phyloP scores from a whole-genome alignment of 495 filamentous ascomycete genomes.

The Talaromyces adpressus region DNA sequence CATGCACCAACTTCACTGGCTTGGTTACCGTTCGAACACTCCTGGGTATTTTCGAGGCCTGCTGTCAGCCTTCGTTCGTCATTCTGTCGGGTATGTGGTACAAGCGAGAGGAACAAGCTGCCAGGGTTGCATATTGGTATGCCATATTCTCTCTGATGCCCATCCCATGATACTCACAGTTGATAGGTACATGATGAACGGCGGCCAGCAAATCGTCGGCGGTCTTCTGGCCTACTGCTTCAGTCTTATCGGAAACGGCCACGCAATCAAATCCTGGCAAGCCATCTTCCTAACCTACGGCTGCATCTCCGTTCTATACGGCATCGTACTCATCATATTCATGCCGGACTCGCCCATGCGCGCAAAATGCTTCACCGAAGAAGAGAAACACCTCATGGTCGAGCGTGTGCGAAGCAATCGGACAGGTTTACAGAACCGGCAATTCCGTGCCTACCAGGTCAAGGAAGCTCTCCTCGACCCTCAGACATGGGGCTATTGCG shows the following conservation, averaged over 20 bases:
- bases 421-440: conserved; percentile 46
- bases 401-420: conserved; percentile 42
- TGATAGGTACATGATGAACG: conserved; percentile 58
- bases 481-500: conserved; percentile 39
- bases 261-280: conserved; percentile 46
- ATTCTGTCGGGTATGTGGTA: conserved; percentile 69
- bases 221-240: conserved; percentile 54
- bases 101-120: conserved; percentile 58
- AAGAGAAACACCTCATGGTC: conserved; percentile 43
- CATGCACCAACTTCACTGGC: conserved; percentile 48
- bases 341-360: conserved; percentile 46
- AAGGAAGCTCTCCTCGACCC: conserved; percentile 37
- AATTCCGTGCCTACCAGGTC: conserved; percentile 42
- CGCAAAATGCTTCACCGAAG: conserved; percentile 40
- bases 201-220: conserved; percentile 48
- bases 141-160: too few relatives aligned
- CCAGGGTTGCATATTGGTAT: conserved; percentile 59
- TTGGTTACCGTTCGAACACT: conserved; percentile 53
- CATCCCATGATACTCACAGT: conserved; percentile 9
- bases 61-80: conserved; percentile 51
- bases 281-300: conserved; percentile 56
- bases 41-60: conserved; percentile 63
- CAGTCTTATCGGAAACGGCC: conserved; percentile 38
- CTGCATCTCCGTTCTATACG: conserved; percentile 43
- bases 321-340: conserved; percentile 36